Conservation (phyloP, 106 monocot genomes). For the Dendrobium officinale region DNA sequence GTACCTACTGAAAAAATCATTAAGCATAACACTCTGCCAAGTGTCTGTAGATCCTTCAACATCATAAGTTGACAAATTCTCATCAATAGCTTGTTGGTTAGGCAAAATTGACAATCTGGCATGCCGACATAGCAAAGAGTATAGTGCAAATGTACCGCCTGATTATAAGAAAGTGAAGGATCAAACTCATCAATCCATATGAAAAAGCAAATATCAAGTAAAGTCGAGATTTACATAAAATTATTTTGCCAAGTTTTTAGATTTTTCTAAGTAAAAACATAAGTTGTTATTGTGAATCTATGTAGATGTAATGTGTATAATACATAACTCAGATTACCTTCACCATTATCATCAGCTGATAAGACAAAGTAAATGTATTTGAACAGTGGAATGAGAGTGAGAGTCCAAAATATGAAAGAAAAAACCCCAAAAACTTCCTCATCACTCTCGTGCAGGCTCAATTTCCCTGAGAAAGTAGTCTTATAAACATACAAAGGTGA, state of each 20-base stretch:
- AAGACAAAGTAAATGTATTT: conserved; percentile 65
- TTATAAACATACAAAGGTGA: conserved; percentile 84
- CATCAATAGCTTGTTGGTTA: conserved; percentile 66
- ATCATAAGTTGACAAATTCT: conserved; percentile 57
- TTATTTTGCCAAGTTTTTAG: background rate
- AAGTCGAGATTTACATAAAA: background rate
- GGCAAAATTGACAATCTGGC: conserved; percentile 55
- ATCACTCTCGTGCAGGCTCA: conserved; percentile 61
- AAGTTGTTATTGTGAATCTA: too few relatives aligned
- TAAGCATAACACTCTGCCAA: conserved; percentile 31
- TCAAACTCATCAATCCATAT: background rate
- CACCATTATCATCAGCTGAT: conserved; percentile 74
- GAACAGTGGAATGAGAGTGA: conserved; percentile 67
- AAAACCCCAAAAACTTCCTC: conserved; percentile 72
- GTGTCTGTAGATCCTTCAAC: conserved; percentile 29
- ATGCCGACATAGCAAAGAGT: conserved; percentile 76
- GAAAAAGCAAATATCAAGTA: background rate
- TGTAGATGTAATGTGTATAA: background rate
- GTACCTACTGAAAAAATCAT: conserved; percentile 47
- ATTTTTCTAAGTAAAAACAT: too few relatives aligned
- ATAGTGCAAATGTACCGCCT: conserved; percentile 86
- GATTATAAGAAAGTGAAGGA: conserved; percentile 4
- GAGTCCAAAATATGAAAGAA: conserved; percentile 76
- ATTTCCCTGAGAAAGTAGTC: conserved; percentile 66
- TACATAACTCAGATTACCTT: conserved; percentile 33